Evolutionary conservation across 768 basidiomycete species (phyloP).

Genomic region (Clathrus columnatus): DNA sequence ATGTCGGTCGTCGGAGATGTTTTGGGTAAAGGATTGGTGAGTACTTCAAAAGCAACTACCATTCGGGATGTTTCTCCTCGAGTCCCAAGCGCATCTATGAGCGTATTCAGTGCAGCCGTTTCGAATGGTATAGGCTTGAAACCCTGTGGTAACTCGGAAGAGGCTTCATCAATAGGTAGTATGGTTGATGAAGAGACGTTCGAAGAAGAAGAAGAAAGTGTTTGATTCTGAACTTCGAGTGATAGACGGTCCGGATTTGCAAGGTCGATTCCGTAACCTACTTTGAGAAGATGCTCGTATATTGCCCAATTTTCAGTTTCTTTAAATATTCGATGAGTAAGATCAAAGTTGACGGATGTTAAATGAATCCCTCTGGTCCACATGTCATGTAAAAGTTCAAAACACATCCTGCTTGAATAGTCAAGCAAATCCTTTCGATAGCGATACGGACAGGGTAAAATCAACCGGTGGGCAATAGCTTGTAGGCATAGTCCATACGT

Average conservation of each 20-base stretch:
- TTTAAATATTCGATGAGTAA: constrained; percentile 60
- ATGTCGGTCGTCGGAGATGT: constrained; percentile 27
- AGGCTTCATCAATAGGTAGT: constrained; percentile 11
- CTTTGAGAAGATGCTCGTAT: constrained; percentile 53
- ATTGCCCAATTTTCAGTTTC: constrained; percentile 47
- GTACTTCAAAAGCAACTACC: constrained; percentile 68
- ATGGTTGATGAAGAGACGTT: constrained; percentile 8
- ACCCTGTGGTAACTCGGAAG: neutral
- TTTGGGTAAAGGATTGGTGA: constrained; percentile 60
- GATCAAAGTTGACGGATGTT: constrained; percentile 55
- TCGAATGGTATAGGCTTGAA: constrained; percentile 40
- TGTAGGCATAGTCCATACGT: constrained; percentile 61
- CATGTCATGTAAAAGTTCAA: constrained; percentile 53
- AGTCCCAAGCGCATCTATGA: constrained; percentile 61
- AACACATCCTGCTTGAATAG: constrained; percentile 40
- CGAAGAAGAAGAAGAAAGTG: neutral
- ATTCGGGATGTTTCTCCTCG: constrained; percentile 53
- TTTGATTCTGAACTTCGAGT: constrained; percentile 31
- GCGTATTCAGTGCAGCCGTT: constrained; percentile 61
- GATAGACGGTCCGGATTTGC: constrained; percentile 62
- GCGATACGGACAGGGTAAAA: constrained; percentile 41
- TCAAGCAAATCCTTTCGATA: constrained; percentile 28
- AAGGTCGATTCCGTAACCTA: constrained; percentile 71
- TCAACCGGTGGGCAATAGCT: constrained; percentile 59
- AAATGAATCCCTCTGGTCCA: constrained; percentile 32